Conservation (phyloP, 1,284 basidiomycete species). For the Naganishia sp. region DNA sequence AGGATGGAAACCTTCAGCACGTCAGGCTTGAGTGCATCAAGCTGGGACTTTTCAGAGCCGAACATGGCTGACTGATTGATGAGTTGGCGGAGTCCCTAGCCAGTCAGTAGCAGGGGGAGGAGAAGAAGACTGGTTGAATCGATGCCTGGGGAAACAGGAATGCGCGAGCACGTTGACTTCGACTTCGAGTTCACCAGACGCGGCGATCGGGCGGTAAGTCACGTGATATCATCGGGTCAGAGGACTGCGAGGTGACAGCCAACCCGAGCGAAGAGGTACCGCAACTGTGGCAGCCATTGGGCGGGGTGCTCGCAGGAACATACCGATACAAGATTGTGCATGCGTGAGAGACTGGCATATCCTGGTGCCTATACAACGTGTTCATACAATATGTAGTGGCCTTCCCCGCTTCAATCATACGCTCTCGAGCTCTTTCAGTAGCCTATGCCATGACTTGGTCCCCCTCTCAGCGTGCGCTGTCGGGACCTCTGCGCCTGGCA, state of each 20-base stretch:
- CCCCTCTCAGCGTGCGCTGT: conserved; percentile 14
- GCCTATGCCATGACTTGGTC: conserved; percentile 22
- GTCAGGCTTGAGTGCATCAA: conserved; percentile 39
- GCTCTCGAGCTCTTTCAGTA: conserved; percentile 16
- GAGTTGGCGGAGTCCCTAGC: neutral
- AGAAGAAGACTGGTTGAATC: neutral
- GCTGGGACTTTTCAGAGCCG: conserved; percentile 20
- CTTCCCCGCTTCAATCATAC: neutral
- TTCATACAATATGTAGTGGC: neutral
- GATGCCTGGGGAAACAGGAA: neutral
- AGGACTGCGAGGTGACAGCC: neutral
- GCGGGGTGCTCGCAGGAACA: too few relatives aligned
- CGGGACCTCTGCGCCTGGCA: conserved; percentile 3
- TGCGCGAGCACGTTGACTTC: neutral
- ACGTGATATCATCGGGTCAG: neutral
- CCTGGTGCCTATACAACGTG: conserved; percentile 2
- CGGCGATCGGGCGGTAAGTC: neutral
- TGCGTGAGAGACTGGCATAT: neutral
- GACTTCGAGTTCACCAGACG: neutral
- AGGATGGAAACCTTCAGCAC: conserved; percentile 73
- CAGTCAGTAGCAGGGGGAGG: neutral
- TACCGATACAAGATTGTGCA: neutral
- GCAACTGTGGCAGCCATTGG: too few relatives aligned
- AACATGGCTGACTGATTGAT: conserved; percentile 13
- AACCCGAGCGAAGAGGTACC: too few relatives aligned